Evolutionary conservation across 768 basidiomycete species (phyloP), one percentile per base, ranked within the genome.

Genomic region (Collybiopsis luxurians): DNA sequence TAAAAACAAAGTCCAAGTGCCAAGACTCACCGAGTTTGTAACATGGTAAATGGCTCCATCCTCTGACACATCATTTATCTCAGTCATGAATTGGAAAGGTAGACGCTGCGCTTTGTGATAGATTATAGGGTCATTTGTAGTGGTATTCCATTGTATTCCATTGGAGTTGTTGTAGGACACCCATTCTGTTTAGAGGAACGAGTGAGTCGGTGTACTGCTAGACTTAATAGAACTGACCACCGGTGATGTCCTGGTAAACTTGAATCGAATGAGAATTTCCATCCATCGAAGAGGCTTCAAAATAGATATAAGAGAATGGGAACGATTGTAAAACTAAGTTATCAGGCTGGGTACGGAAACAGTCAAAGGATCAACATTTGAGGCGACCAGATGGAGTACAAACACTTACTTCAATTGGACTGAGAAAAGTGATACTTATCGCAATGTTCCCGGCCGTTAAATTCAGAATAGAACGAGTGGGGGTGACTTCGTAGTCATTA

Each of bases 391-490:
- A 27, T 19, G 23, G 36, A 47, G 4, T 23, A 19, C n/a, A 34
- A n/a, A 23, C 15, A 42, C 55, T 10, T 15, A 63, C 62, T 55
- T 63, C 62, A 28, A 63, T 61, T 12, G 62, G 62, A 62, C 80
- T 84, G 11, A 84, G 65, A 61, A 84, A 86, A 3, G 73, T 80
- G 9, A 77, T 73, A 34, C 77, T 79, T 21, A 86, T 68, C 48
- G 74, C 70, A 28, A 85, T 69, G 1, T 77, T 73, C 1, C 83
- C 84, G 3, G 85, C 81, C 10, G 69, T 66, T 61, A 85, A 61
- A 9, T 70, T 72, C 53, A 85, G 80, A 4, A 73, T 73, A 6
- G 57, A 57, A 13, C 58, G 53, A n/a, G 62, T 63, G n/a, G 62
- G 62, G 1, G 61, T 63, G 34, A 63, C 51, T 42, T 56, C 31